These are phyloP conservation scores for Brassica cretica DNA, from an alignment of 345 rosid species.

Conservation along the genomic window DNA sequence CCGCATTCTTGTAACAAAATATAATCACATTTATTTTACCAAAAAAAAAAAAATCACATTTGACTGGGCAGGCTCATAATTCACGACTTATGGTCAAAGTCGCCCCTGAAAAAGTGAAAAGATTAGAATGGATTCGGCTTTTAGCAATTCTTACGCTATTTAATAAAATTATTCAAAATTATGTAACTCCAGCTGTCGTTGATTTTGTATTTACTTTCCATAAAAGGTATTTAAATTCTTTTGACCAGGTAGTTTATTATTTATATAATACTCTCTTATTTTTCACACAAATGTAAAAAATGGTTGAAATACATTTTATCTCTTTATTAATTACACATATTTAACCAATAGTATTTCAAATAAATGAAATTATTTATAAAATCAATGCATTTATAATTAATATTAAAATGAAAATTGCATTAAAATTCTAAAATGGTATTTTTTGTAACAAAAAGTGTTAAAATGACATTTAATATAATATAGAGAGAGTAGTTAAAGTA, in stretches of 20 bases:
- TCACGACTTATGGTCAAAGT: conserved; percentile 20
- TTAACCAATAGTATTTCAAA: too few species aligned
- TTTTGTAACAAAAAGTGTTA: too few species aligned
- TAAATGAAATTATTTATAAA: too few species aligned
- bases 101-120: conserved; percentile 1
- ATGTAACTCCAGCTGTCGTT: neutral
- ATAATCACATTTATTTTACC: neutral
- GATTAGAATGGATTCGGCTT: conserved; percentile 1
- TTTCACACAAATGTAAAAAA: too few species aligned
- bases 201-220: neutral
- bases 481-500: neutral
- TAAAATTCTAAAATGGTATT: too few species aligned
- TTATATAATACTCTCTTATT: neutral
- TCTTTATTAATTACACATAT: too few species aligned
- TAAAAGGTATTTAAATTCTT: neutral
- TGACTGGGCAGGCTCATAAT: conserved; percentile 9
- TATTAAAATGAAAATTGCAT: too few species aligned
- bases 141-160: conserved; percentile 13
- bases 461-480: too few species aligned
- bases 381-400: too few species aligned
- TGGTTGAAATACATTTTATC: too few species aligned
- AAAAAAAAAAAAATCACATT: neutral
- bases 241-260: neutral
- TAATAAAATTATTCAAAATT: neutral
- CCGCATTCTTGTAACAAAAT: neutral